Evolutionary conservation across 495 filamentous ascomycete genomes (phyloP).

Genomic region (Friedmanniomyces simplex): DNA sequence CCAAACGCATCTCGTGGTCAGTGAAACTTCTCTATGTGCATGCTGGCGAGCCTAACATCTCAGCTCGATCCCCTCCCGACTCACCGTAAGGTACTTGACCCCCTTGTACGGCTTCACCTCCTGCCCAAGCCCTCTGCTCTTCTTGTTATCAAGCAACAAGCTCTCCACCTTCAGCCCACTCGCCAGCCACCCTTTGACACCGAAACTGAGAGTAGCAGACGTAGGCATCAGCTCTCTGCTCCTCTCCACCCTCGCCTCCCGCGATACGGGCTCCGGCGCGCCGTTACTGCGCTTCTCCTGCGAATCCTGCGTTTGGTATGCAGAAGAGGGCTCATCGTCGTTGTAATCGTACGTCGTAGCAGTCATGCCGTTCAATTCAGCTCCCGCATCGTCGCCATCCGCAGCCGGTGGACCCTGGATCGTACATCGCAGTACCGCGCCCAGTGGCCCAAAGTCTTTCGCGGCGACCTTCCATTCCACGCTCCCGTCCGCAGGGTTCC

Average conservation of each 20-base stretch:
- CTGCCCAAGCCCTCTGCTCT: constrained; percentile 76
- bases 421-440: constrained; percentile 66
- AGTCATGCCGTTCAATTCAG: constrained; percentile 9
- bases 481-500: constrained; percentile 54
- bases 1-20: too few relatives aligned
- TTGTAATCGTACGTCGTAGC: constrained; percentile 37
- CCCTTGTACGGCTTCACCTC: constrained; percentile 93
- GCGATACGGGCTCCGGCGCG: constrained; percentile 28
- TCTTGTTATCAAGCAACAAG: constrained; percentile 71
- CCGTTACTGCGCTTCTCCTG: constrained; percentile 12
- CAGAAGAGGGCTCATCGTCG: constrained; percentile 48
- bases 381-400: constrained; percentile 46
- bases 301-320: constrained; percentile 37
- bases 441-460: constrained; percentile 47
- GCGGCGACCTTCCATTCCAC: constrained; percentile 79
- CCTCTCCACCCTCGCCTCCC: constrained; percentile 46
- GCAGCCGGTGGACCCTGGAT: constrained; percentile 57
- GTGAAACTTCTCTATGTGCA: background rate
- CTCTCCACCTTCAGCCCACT: constrained; percentile 92
- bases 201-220: constrained; percentile 77
- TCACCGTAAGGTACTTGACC: constrained; percentile 92
- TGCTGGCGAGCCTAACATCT: constrained; percentile 40
- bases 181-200: constrained; percentile 86
- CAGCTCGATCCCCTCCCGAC: constrained; percentile 73
- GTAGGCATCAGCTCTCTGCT: constrained; percentile 85